A percentile compares a stretch with the other conserved stretches of the same genome.
Conservation (phyloP, 495 filamentous ascomycete species). For the Penicillium robsamsonii region DNA sequence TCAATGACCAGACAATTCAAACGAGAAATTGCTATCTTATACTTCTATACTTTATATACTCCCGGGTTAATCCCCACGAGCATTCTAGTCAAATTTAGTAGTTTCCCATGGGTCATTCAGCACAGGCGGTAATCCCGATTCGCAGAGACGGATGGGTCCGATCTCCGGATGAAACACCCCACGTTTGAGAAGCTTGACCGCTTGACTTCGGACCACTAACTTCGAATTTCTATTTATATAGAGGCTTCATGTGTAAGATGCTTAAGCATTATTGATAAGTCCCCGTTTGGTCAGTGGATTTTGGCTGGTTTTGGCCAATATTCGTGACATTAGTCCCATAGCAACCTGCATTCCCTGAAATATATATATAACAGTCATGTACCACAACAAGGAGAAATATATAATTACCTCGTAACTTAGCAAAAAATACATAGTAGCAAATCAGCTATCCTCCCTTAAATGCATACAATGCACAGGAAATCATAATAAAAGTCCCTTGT, state of each 20-base stretch:
- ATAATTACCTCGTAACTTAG: background rate
- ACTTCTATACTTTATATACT: background rate
- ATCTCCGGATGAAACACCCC: slow-evolving; percentile 30
- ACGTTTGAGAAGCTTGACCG: slow-evolving; percentile 37
- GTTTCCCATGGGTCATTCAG: slow-evolving; percentile 17
- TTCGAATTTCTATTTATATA: background rate
- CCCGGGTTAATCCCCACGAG: slow-evolving; percentile 4
- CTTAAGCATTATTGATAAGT: background rate
- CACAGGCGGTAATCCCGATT: slow-evolving; percentile 11
- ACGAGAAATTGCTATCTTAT: background rate
- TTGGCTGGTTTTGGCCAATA: background rate
- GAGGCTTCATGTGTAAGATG: background rate
- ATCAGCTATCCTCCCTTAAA: background rate
- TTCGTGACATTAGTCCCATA: background rate
- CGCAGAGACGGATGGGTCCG: slow-evolving; percentile 16
- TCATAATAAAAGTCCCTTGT: background rate
- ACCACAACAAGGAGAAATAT: background rate
- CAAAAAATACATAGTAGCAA: background rate
- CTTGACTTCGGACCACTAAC: slow-evolving; percentile 8
- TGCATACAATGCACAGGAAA: background rate
- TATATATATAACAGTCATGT: background rate
- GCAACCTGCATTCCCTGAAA: background rate
- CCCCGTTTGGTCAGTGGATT: background rate
- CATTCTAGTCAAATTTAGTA: slow-evolving; percentile 9
- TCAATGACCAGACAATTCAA: background rate